phyloP scores from a whole-genome alignment of 305 asterid species.

The Solanum hybrid region DNA sequence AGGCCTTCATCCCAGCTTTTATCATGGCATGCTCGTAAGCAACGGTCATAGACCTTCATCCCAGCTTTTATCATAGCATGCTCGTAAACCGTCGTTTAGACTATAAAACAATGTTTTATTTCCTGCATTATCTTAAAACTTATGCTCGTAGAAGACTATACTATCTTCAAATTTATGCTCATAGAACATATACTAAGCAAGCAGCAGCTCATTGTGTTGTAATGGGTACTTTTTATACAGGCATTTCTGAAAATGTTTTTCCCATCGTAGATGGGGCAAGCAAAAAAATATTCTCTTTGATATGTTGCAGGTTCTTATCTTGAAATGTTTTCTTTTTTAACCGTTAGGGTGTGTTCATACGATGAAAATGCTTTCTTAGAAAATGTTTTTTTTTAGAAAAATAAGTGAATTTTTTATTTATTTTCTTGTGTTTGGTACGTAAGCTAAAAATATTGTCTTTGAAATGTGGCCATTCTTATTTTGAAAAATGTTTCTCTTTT shows the following conservation, averaged over 20 bases:
- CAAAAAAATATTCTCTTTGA: background rate
- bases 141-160: background rate
- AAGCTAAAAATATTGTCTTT: background rate
- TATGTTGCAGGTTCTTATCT: background rate
- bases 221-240: background rate
- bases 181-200: slow-evolving; percentile 8
- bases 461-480: background rate
- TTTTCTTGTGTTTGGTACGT: background rate
- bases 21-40: background rate
- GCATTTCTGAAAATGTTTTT: background rate
- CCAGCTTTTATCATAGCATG: background rate
- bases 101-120: background rate
- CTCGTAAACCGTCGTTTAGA: background rate
- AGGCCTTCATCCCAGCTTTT: background rate
- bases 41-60: slow-evolving; percentile 26
- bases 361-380: background rate
- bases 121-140: background rate
- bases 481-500: background rate
- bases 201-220: slow-evolving; percentile 4
- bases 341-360: background rate
- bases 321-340: background rate
- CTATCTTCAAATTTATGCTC: background rate
- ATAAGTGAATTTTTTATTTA: background rate
- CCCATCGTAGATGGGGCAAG: background rate
- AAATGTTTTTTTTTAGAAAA: no score